Conservation (phyloP, 2,329 filamentous ascomycete species). For the Fusarium anguioides region DNA sequence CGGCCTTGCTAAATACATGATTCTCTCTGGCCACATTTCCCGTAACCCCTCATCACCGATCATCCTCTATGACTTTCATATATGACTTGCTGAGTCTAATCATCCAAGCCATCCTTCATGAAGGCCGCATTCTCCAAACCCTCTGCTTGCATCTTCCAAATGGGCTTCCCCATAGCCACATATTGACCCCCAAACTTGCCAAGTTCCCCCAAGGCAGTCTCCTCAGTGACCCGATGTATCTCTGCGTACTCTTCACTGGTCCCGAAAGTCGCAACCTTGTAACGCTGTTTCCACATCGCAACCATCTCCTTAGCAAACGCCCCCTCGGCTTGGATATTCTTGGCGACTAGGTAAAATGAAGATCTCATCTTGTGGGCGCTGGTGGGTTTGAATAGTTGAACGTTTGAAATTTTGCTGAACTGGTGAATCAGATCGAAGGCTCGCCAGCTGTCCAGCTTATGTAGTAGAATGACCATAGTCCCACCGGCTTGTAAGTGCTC, state of each 20-base stretch:
- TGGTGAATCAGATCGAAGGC: slow-evolving; percentile 52
- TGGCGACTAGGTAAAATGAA: slow-evolving; percentile 66
- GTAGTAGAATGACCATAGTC: slow-evolving; percentile 62
- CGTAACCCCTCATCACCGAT: not conserved
- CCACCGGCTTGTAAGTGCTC: slow-evolving; percentile 59
- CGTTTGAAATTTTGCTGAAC: slow-evolving; percentile 55
- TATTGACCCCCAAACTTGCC: slow-evolving; percentile 24
- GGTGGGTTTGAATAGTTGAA: slow-evolving; percentile 56
- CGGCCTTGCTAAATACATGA: too few relatives aligned
- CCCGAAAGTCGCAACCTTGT: slow-evolving; percentile 54
- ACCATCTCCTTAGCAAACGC: slow-evolving; percentile 52
- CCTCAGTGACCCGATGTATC: not conserved
- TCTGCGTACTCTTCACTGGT: not conserved
- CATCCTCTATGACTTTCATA: not conserved
- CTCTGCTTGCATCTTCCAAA: slow-evolving; percentile 33
- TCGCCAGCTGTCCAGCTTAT: slow-evolving; percentile 58
- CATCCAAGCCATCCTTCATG: not conserved
- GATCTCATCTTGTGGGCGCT: slow-evolving; percentile 55
- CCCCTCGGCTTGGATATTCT: slow-evolving; percentile 50
- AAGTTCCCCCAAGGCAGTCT: not conserved
- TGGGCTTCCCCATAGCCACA: slow-evolving; percentile 2
- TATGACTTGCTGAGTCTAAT: not conserved
- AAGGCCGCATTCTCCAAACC: slow-evolving; percentile 19
- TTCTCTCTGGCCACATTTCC: too few relatives aligned
- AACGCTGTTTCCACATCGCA: slow-evolving; percentile 54